Evolutionary conservation across 1,139 yeast species (phyloP).

Genomic region (Suhomyces chickasaworum): DNA sequence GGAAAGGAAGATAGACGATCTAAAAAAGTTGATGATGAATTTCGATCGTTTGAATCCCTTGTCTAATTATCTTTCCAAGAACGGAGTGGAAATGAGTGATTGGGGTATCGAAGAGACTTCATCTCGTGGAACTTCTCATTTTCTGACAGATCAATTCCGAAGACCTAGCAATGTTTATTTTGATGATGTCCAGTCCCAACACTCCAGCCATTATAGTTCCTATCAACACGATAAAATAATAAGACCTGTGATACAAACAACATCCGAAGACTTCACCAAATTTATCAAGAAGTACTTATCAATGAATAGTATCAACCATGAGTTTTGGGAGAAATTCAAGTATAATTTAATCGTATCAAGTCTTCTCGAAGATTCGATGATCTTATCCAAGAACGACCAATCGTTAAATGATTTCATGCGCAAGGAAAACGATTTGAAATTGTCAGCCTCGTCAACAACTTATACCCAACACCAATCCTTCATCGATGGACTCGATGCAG

Average conservation of each 20-base stretch:
- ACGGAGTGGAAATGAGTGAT: constrained; percentile 33
- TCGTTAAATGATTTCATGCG: constrained; percentile 20
- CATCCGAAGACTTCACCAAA: constrained; percentile 29
- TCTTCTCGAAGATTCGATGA: constrained; percentile 47
- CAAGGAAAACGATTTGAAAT: background rate
- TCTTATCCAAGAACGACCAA: constrained; percentile 47
- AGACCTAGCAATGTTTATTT: constrained; percentile 21
- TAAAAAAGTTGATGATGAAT: too few relatives aligned
- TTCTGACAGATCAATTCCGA: constrained; percentile 7
- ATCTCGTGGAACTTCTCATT: constrained; percentile 3
- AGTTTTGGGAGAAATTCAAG: constrained; percentile 47
- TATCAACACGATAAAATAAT: constrained; percentile 16
- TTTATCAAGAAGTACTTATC: constrained; percentile 34
- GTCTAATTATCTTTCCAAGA: constrained; percentile 23
- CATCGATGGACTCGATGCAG: constrained; percentile 16
- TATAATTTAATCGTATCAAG: constrained; percentile 43
- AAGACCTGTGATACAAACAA: constrained; percentile 17
- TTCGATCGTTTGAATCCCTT: constrained; percentile 37
- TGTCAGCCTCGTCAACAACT: background rate
- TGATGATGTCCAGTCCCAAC: constrained; percentile 6
- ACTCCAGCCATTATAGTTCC: constrained; percentile 15
- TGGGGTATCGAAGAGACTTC: constrained; percentile 44
- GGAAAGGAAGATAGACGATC: too few relatives aligned
- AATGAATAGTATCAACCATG: constrained; percentile 19
- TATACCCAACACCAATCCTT: constrained; percentile 8